phyloP scores from a whole-genome alignment of 1,284 basidiomycete genomes.

The Microbotryum silenes-acaulis region DNA sequence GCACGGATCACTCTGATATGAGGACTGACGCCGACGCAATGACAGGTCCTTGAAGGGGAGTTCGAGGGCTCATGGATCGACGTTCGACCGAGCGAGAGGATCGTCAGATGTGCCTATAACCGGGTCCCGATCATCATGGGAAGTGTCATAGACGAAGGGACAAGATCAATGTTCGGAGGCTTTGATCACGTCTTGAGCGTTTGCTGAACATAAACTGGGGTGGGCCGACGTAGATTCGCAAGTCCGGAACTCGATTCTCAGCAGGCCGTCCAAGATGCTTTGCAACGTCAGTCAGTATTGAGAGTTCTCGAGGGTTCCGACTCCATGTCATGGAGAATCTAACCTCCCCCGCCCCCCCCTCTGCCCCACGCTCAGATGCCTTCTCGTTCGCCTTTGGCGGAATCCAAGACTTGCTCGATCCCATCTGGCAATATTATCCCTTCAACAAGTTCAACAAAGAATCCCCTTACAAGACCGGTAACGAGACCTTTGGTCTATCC shows the following conservation, averaged over 20 bases:
- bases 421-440: conserved; percentile 22
- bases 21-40: too few relatives aligned
- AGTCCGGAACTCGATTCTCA: conserved; percentile 1
- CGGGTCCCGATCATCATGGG: conserved; percentile 27
- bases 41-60: conserved; percentile 11
- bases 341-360: not conserved
- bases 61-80: conserved; percentile 26
- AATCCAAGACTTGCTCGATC: conserved; percentile 23
- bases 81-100: conserved; percentile 19
- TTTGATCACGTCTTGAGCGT: not conserved
- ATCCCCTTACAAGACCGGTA: conserved; percentile 16
- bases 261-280: conserved; percentile 10
- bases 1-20: too few relatives aligned
- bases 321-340: not conserved
- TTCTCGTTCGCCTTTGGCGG: conserved; percentile 30
- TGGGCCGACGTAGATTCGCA: conserved; percentile 4
- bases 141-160: conserved; percentile 22
- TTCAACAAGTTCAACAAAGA: conserved; percentile 6
- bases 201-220: not conserved
- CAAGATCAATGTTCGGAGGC: conserved; percentile 6
- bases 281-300: conserved; percentile 10
- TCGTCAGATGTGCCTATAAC: conserved; percentile 17
- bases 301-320: not conserved
- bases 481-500: conserved; percentile 13
- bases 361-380: conserved; percentile 3